Evolutionary conservation across 768 basidiomycete genomes (phyloP), one percentile per base, ranked within the genome.

Genomic region (Inosperma sp.): DNA sequence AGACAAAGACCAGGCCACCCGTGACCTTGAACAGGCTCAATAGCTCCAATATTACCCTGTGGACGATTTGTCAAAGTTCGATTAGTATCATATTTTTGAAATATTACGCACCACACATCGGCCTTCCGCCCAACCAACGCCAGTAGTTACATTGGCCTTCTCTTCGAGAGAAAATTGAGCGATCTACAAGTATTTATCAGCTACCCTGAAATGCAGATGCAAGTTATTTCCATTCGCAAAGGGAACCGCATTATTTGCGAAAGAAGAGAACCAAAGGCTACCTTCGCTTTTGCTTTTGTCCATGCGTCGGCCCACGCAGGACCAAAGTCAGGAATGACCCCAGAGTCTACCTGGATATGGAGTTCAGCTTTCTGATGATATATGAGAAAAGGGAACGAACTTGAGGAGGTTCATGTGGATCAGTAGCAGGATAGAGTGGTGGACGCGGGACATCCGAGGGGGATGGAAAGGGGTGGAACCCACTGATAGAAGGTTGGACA

Each of bases 1-100:
- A 90, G 76, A 64, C 87, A 89, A 14, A 88, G 68, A 21, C 87
- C 85, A 0, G 83, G 83, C 66, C 78, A 88, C 35, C 68, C 74
- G n/a, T 68, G 66, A 31, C 71, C 73, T 17, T 62, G 54, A 14
- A 55, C 66, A 51, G 71, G 67, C 10, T 63, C 72, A 13, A 85
- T 71, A 0, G 75, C 41, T 3, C 82, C 71, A 7, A 77, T 86
- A 58, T 87, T 87, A 10, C 81, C 77, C 75, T 78, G 16, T 30
- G 16, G 35, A 6, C 43, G 33, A 47, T 39, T 19, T 40, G 27
- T 8, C 7, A 29, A 37, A 9, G 19, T 19, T 7, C n/a, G 31
- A 33, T 23, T 39, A 16, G 30, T 2, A 21, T 22, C 10, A 10
- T 25, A 19, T 3, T 10, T 23, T 56, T 35, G 3, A 48, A 10